phyloP scores from a whole-genome alignment of 1,284 basidiomycete genomes.

The Cryptococcus depauperatus region DNA sequence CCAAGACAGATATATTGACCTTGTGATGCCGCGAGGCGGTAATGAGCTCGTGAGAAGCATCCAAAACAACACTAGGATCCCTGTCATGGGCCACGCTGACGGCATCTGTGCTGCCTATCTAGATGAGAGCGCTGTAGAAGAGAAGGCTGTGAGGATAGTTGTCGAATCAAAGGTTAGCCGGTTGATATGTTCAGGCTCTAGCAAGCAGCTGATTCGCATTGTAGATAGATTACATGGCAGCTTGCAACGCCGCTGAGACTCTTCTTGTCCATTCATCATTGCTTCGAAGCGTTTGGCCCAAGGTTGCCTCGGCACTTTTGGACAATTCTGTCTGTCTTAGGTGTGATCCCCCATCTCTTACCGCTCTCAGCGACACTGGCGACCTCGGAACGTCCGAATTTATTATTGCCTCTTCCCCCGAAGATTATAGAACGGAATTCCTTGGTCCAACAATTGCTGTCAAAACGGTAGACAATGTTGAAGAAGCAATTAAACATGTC shows the following conservation, averaged over 20 bases:
- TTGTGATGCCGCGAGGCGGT: constrained; percentile 93
- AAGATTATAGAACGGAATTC: constrained; percentile 80
- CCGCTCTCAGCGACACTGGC: constrained; percentile 41
- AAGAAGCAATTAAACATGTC: constrained; percentile 76
- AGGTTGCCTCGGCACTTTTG: constrained; percentile 66
- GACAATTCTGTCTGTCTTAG: constrained; percentile 64
- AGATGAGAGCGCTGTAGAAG: constrained; percentile 68
- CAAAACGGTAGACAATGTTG: constrained; percentile 60
- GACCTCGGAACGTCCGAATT: constrained; percentile 47
- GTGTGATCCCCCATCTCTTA: constrained; percentile 63
- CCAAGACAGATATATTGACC: constrained; percentile 86
- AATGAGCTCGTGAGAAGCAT: constrained; percentile 83
- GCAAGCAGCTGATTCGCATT: neutral
- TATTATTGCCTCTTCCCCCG: constrained; percentile 52
- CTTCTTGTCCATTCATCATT: constrained; percentile 72
- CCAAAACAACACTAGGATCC: constrained; percentile 81
- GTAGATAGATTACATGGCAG: constrained; percentile 88
- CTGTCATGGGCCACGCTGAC: constrained; percentile 99
- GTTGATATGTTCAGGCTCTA: neutral
- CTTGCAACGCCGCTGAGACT: constrained; percentile 91
- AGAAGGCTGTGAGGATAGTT: constrained; percentile 71
- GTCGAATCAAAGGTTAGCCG: constrained; percentile 79
- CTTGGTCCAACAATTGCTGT: constrained; percentile 77
- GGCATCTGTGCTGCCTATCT: constrained; percentile 85
- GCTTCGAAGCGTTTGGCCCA: constrained; percentile 66